Base-by-base conservation (phyloP, 257 asterid species). In the Hygrophila difformis region DNA sequence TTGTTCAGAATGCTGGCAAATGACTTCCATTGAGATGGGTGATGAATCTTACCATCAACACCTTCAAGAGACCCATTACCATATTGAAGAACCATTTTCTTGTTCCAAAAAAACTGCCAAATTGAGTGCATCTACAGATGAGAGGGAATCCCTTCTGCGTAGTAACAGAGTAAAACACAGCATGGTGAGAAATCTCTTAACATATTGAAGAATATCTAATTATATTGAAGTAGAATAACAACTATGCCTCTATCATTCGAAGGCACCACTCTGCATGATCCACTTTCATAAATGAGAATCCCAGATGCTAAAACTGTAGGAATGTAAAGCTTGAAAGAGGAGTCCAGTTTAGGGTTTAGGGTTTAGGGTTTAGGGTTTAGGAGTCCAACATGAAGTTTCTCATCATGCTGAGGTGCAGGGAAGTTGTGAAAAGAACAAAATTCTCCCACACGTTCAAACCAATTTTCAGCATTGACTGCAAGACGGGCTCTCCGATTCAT, bases 331-430 rank as follows among this genome's bases (percentile, higher is more conserved):
- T 74, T 86, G 67, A 86, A 51, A 39, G 91, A 71, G 64, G 84
- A 82, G 69, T 76, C 59, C 54, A 61, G 64, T 51, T 70, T 64
- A 34, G 59, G 56, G 34, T 82, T 71, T 43, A 69, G 63, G 59
- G 60, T 60, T 62, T 77, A 72, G 77, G 86, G 86, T 74, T 91
- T 84, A 26, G 86, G 94, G 96, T 91, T 29, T 15, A 43, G n/a
- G n/a, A n/a, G n/a, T n/a, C n/a, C 98, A 66, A 85, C 93, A 31
- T 96, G 98, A 56, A 86, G 98, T 74, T 72, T 86, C 75, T 91
- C 95, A 60, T 77, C 86, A 51, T 66, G 74, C 35, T 63, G 57
- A 53, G 84, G 98, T 40, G 50, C 63, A 35, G 95, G 84, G 16
- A 82, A 66, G 57, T 68, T 70, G 66, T 77, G 81, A 66, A 68